These are phyloP conservation scores for Mrakia frigida DNA, from an alignment of 768 basidiomycete species.

Conservation along the genomic window DNA sequence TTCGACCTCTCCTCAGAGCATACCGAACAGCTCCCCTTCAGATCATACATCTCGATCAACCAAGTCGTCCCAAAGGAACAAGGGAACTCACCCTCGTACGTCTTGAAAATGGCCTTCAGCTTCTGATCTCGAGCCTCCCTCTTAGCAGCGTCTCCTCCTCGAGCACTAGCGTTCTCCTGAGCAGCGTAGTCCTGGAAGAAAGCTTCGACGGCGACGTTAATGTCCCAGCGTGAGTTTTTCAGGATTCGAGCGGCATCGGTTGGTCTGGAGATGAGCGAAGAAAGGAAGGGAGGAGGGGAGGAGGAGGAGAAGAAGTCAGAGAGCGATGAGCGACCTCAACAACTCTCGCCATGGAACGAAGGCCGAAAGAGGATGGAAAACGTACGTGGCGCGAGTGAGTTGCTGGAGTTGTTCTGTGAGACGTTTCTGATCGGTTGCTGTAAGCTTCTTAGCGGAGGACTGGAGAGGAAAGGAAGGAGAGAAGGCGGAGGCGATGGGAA, in stretches of 20 bases:
- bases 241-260: constrained; percentile 40
- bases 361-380: background rate
- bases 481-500: background rate
- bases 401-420: constrained; percentile 27
- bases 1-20: background rate
- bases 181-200: constrained; percentile 41
- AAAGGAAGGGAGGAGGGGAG: background rate
- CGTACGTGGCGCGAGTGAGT: constrained; percentile 25
- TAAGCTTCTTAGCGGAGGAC: constrained; percentile 21
- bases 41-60: background rate
- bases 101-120: constrained; percentile 43
- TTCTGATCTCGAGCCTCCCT: constrained; percentile 39
- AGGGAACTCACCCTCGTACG: constrained; percentile 40
- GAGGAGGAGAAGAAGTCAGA: background rate
- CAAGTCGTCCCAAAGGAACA: background rate
- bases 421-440: constrained; percentile 11
- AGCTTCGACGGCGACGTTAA: constrained; percentile 43
- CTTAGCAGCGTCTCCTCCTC: constrained; percentile 28
- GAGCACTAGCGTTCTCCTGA: constrained; percentile 33
- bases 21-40: background rate
- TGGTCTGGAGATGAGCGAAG: constrained; percentile 29
- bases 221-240: constrained; percentile 40
- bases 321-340: background rate
- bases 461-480: background rate
- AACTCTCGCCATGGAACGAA: background rate